Base-by-base conservation (phyloP, 2,329 filamentous ascomycete genomes). In the Botrytis tulipae region DNA sequence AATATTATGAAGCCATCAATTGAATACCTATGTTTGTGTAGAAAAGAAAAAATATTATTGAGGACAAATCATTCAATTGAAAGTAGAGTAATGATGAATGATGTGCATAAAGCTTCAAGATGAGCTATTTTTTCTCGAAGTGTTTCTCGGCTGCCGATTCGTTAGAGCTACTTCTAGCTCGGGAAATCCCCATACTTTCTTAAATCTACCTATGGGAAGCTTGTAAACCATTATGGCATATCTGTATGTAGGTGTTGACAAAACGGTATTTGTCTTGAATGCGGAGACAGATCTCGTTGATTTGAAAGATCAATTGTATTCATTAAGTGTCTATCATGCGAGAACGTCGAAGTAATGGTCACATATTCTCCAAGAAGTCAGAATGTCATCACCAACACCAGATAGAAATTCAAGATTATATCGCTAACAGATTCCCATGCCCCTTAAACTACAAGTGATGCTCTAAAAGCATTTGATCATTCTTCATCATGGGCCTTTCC, bases 391-490 rank as follows among this genome's bases (percentile, higher is more conserved):
- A 48, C 25, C 18, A 48, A 42, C 25, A 46, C 12, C 35, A 10
- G 14, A 68, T 60, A 35, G 10, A 71, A 51, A 61, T 48, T 67
- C 14, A 73, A 37, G 35, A 69, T 48, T 66, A 63, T 71, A 72
- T 71, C 46, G 51, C 72, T 60, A 51, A 48, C 46, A 59, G 54
- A 71, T 72, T 57, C n/a, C 35, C 62, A 32, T n/a, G 16, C 16
- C 44, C 61, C 60, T 63, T 73, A 74, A 73, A 70, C 60, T 75
- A 62, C 69, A 61, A 67, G 37, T 68, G 37, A 61, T 51, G 42
- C 63, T 44, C n/a, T 40, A 40, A 18, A 60, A 69, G 62, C 59
- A 37, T 62, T 40, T 44, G n/a, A 67, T 22, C 46, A n/a, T 54
- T 66, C 68, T 48, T 51, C 51, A 44, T 44, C 59, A 37, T 71